Evolutionary conservation across 1,139 yeast species (phyloP), one percentile per base, ranked within the genome.

Genomic region (Yamadazyma sp.): DNA sequence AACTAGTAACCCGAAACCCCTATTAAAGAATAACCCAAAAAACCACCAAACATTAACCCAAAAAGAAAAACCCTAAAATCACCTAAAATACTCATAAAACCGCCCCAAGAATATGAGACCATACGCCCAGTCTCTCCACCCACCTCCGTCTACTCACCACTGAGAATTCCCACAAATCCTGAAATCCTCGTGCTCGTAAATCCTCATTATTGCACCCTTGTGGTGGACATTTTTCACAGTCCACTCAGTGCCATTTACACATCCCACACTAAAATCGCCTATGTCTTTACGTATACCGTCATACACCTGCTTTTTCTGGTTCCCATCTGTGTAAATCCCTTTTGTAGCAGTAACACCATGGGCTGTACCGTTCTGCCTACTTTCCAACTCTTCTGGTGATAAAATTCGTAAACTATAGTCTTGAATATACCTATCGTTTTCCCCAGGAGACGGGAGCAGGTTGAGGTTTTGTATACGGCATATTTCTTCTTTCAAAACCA

Each of bases 161-260:
- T 20, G 22, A 8, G 8, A 20, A 5, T 6, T 20, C 8, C 22
- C 22, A 20, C 26, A 12, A 26, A 33, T 17, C 14, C 26, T 4
- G 12, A 26, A 26, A 10, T 17, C 31, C 7, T 26, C 25, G 24
- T 17, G 25, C 4, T 5, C n/a, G n/a, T 33, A 33, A 4, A 33
- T 31, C 17, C 14, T 26, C 4, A 26, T 17, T 3, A 15, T 4
- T 18, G 15, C 16, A 3, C 26, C 18, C 4, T 26, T 27, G 5
- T 5, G 6, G 16, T 7, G 7, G 11, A 15, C 29, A 5, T 7
- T 17, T 25, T 16, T 11, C 15, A 33, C 36, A 9, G 10, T 25
- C 36, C 36, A 33, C 6, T 33, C 17, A n/a, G 11, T 27, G 5
- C 31, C 36, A 26, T 17, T 27, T 4, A 33, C 26, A 8, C 30